These are phyloP conservation scores for Fonsecaea pedrosoi DNA, from an alignment of 2,329 filamentous ascomycete genomes.

Conservation along the genomic window DNA sequence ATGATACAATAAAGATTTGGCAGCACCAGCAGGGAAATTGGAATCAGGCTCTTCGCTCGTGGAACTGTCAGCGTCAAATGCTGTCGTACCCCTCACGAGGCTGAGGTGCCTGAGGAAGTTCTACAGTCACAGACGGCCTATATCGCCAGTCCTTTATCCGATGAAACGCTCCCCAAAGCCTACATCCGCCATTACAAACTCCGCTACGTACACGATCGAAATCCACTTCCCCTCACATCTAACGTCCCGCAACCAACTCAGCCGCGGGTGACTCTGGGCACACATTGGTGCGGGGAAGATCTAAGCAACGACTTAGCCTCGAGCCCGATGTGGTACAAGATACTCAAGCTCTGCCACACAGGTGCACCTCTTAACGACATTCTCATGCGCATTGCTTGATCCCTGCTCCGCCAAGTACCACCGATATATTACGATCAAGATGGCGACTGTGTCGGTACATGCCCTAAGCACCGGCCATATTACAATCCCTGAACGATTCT, in stretches of 20 bases:
- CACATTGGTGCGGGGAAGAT: conserved; percentile 16
- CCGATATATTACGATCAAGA: background rate
- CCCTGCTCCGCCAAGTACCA: background rate
- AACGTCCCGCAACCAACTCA: background rate
- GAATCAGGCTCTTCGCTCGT: background rate
- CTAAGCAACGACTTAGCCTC: conserved; percentile 4
- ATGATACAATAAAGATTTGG: background rate
- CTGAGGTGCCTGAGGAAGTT: background rate
- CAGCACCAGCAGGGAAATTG: background rate
- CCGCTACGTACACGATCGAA: background rate
- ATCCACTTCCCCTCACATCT: background rate
- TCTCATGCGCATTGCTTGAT: background rate
- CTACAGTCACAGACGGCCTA: background rate
- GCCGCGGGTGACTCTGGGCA: conserved; percentile 4
- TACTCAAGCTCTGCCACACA: background rate
- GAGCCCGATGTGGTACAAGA: conserved; percentile 9
- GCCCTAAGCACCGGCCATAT: conserved; percentile 45
- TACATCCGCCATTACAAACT: background rate
- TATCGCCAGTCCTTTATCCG: background rate
- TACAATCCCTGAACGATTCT: conserved; percentile 43
- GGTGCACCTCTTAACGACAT: background rate
- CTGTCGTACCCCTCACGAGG: conserved; percentile 20
- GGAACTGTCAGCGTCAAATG: background rate
- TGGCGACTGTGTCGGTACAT: conserved; percentile 46
- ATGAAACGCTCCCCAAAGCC: background rate